Base-by-base conservation (phyloP, 1,284 basidiomycete genomes). In the Laetiporus sulphureus region DNA sequence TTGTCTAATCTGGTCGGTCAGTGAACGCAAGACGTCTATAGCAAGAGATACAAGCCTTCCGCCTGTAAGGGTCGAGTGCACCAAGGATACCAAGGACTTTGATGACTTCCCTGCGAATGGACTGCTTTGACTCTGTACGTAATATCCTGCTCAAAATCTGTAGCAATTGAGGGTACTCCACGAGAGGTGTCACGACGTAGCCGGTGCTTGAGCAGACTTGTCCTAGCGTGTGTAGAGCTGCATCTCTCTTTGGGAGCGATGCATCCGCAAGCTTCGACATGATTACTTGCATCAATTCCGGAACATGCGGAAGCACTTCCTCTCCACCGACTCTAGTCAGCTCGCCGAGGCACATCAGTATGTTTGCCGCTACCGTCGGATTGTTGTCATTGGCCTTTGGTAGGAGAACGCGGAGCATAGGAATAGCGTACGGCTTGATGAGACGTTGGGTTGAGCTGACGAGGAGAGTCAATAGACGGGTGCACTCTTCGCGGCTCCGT, bases 351-450 rank as follows among this genome's bases (percentile, higher is more conserved):
- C 94, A 97, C 71, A 89, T 88, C 39, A 99, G 73, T 42, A 98
- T 90, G 48, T 94, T 86, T 0, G 95, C 90, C 0, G 94, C 91
- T 8, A 99, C 94, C 1, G 85, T 82, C 1, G 92, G 77, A 46
- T 91, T 93, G 6, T 71, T 64, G 54, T 95, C 93, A 45, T 83
- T 82, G 1, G 93, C 91, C 57, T 93, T 94, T 20, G 83, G 83
- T 8, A 99, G 73, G 4, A 99, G 77, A 1, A 95, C 93, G 25
- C 86, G 82, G 11, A 99, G 77, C 73, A 99, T 96, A 0, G 95
- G 91, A n/a, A 95, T 75, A 0, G 93, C 92, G 61, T 99, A 99
- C 12, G 93, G 92, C 60, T 94, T 95, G 65, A 99, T 96, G 7
- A 99, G 79, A 22, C 90, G 79, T 53, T 95, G 89, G 0, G 94